A percentile compares a stretch with the other conserved stretches of the same genome.
These are phyloP conservation scores for Amorphotheca resinae DNA, from an alignment of 495 filamentous ascomycete genomes.

Conservation along the genomic window DNA sequence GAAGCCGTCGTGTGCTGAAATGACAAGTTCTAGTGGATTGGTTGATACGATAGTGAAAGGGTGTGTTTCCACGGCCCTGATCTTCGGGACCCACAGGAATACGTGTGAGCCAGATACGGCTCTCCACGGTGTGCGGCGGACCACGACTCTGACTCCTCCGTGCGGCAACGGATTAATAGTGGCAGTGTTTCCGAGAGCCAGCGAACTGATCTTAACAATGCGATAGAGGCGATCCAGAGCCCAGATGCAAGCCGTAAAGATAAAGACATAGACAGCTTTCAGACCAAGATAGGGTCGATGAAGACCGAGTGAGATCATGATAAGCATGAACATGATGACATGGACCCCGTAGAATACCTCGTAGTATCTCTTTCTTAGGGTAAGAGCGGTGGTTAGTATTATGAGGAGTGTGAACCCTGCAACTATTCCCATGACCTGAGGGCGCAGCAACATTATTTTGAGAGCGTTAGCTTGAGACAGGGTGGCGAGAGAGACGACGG, in stretches of 20 bases:
- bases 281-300: conserved; percentile 35
- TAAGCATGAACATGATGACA: conserved; percentile 35
- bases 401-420: conserved; percentile 37
- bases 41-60: conserved; percentile 47
- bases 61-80: conserved; percentile 43
- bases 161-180: conserved; percentile 40
- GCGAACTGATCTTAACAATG: conserved; percentile 30
- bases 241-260: conserved; percentile 38
- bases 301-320: conserved; percentile 36
- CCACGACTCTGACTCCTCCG: conserved; percentile 39
- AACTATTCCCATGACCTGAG: conserved; percentile 33
- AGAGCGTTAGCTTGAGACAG: conserved; percentile 16
- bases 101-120: conserved; percentile 43
- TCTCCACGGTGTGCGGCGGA: conserved; percentile 30
- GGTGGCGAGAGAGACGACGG: conserved; percentile 28
- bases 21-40: conserved; percentile 37
- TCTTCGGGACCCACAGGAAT: conserved; percentile 45
- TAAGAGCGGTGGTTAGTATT: conserved; percentile 23
- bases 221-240: conserved; percentile 38
- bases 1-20: conserved; percentile 44
- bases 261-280: conserved; percentile 28
- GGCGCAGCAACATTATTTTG: conserved; percentile 26
- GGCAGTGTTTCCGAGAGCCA: conserved; percentile 42
- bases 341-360: conserved; percentile 48
- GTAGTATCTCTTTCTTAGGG: conserved; percentile 33